Base-by-base conservation (phyloP, 352 stramenopile species). In the Phytophthora uliginosa region DNA sequence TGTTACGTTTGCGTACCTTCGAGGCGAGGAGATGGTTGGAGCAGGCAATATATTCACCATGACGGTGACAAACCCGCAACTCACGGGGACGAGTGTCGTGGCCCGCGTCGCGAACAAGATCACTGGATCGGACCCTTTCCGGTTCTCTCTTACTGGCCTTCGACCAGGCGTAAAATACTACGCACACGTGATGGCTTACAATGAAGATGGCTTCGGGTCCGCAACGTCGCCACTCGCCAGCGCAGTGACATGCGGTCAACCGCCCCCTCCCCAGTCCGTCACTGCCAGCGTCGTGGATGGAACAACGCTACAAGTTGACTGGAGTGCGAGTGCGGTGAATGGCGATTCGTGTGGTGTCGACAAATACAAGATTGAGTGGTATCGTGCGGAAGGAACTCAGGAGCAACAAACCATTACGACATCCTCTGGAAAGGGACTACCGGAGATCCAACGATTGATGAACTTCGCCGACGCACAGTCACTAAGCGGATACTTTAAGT, bases 1-100 rank as follows among this genome's bases (percentile, higher is more conserved):
- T 26, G 88, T 99, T 7, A 98, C 95, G 17, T 98, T 99, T 62
- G 97, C 95, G 0, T 95, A 99, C 55, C 74, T 98, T 24, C 79
- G 84, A 42, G 91, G 98, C 26, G 94, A 98, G 75, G 90, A 98
- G 64, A 84, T 97, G 62, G 89, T 98, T 24, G 95, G 95, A 20
- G 96, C 94, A 2, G 92, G 94, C 15, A 97, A 99, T 68, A 93
- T 97, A 34, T 91, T 94, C 54, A 81, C 86, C 12, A 90, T 98
- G 56, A 76, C 92, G 1, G 73, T 93, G 1, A 66, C 84, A 18
- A 77, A 92, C 7, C 78, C 79, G 0, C 31, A 79, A 1, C 73
- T 98, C 0, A 85, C 69, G 7, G 96, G 94, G 8, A 85, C 89
- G 0, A 89, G 79, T 3, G 84, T 82, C 9, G 65, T 68, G 2